Evolutionary conservation across 176 grass and related monocot species (phyloP).

Genomic region (Zizania latifolia): DNA sequence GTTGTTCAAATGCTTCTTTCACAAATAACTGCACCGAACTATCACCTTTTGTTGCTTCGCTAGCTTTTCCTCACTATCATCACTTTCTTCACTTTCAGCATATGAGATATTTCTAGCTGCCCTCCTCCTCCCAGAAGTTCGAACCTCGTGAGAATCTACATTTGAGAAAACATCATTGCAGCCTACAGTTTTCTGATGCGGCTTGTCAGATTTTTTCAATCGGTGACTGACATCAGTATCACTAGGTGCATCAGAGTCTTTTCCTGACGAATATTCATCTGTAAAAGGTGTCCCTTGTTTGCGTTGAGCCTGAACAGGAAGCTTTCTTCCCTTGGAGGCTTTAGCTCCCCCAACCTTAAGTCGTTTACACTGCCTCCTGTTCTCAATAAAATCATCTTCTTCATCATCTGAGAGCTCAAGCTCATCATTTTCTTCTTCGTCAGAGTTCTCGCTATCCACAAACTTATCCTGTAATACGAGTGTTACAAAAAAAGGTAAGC

Average conservation of each 20-base stretch:
- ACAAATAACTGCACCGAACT: slow-evolving; percentile 1
- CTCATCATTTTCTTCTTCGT: slow-evolving; percentile 48
- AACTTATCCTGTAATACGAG: slow-evolving; percentile 53
- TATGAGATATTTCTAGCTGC: slow-evolving; percentile 81
- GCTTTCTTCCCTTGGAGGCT: slow-evolving; percentile 57
- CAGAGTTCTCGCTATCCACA: slow-evolving; percentile 71
- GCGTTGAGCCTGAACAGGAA: slow-evolving; percentile 39
- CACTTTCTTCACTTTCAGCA: slow-evolving; percentile 97
- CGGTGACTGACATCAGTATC: slow-evolving; percentile 47
- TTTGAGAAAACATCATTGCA: slow-evolving; percentile 21
- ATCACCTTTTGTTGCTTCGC: slow-evolving; percentile 79
- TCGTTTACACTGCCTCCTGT: slow-evolving; percentile 39
- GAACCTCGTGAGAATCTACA: slow-evolving; percentile 47
- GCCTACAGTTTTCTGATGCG: slow-evolving; percentile 42
- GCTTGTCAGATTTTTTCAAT: slow-evolving; percentile 45
- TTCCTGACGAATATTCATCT: slow-evolving; percentile 89
- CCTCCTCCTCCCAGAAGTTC: slow-evolving; percentile 89
- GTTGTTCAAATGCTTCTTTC: slow-evolving; percentile 10
- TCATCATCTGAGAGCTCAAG: slow-evolving; percentile 75
- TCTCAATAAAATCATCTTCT: slow-evolving; percentile 71
- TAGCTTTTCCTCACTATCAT: slow-evolving; percentile 73
- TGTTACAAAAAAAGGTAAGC: slow-evolving; percentile 1
- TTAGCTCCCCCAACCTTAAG: slow-evolving; percentile 54
- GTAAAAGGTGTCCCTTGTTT: slow-evolving; percentile 59
- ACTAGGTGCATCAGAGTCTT: slow-evolving; percentile 57